Percentiles rank a stretch among this genome's conserved stretches.
Conservation (phyloP, 305 asterid species). For the Solanum hybrid region DNA sequence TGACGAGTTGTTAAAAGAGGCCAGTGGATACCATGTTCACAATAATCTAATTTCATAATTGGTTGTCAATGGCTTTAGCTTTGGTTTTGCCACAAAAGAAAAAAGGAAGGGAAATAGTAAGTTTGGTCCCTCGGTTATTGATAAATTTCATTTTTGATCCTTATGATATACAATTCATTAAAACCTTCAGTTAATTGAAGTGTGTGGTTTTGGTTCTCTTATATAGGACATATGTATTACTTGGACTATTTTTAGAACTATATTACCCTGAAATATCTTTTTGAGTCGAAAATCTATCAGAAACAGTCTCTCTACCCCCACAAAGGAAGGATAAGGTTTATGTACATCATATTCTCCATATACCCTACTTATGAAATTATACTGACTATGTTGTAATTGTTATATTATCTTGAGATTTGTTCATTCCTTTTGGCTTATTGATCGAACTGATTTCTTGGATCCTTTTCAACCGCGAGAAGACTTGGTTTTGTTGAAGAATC, state of each 20-base stretch:
- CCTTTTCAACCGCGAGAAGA: neutral
- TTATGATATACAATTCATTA: neutral
- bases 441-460: neutral
- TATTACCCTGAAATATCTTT: neutral
- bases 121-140: neutral
- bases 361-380: too few relatives aligned
- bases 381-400: neutral
- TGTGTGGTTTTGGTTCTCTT: neutral
- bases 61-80: neutral
- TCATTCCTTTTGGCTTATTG: neutral
- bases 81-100: neutral
- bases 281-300: neutral
- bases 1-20: neutral
- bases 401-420: neutral
- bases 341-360: too few relatives aligned
- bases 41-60: neutral
- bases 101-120: neutral
- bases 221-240: neutral
- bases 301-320: neutral
- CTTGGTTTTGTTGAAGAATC: neutral
- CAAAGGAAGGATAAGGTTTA: too few relatives aligned
- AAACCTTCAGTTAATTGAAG: neutral
- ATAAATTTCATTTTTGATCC: neutral
- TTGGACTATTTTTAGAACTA: neutral
- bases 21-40: constrained; percentile 9